A percentile compares a stretch with the other conserved stretches of the same genome.
phyloP scores from a whole-genome alignment of 2,329 filamentous ascomycete genomes.

The Lecanicillium sp. region DNA sequence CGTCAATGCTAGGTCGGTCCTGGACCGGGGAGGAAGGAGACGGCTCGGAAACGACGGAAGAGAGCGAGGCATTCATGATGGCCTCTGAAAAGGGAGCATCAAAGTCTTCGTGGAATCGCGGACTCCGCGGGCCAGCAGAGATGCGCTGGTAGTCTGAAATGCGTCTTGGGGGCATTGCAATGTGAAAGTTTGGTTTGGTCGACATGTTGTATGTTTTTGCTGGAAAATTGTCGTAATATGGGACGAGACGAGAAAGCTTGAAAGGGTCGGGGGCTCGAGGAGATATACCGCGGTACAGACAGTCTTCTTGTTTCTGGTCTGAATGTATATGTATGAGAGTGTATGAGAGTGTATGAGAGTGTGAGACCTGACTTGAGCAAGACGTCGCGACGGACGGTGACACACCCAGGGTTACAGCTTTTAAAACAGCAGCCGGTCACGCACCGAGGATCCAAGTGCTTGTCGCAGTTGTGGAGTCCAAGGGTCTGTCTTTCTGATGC shows the following conservation, averaged over 20 bases:
- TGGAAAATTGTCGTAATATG: background rate
- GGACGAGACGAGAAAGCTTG: background rate
- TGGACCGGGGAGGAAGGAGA: slow-evolving; percentile 22
- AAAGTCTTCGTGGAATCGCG: slow-evolving; percentile 33
- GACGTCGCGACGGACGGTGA: slow-evolving; percentile 5
- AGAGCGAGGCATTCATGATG: slow-evolving; percentile 27
- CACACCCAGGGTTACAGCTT: slow-evolving; percentile 10
- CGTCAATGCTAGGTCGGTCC: slow-evolving; percentile 23
- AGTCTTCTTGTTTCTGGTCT: too few species aligned
- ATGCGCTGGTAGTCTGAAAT: slow-evolving; percentile 16
- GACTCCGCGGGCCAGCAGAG: slow-evolving; percentile 21
- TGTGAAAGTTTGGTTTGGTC: slow-evolving; percentile 12
- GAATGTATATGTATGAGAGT: too few species aligned
- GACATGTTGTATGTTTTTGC: slow-evolving; percentile 8
- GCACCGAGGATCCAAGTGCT: slow-evolving; percentile 3
- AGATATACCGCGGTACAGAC: too few species aligned
- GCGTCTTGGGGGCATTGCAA: slow-evolving; percentile 10
- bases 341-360: too few species aligned
- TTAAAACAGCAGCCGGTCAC: slow-evolving; percentile 9
- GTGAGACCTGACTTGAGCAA: background rate
- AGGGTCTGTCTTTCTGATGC: slow-evolving; percentile 11
- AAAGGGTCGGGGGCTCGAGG: background rate
- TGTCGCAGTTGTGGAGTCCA: slow-evolving; percentile 5
- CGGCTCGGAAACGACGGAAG: slow-evolving; percentile 22
- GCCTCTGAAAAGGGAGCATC: slow-evolving; percentile 33